Evolutionary conservation across 2,329 filamentous ascomycete genomes (phyloP).

Genomic region (Fusarium musae): DNA sequence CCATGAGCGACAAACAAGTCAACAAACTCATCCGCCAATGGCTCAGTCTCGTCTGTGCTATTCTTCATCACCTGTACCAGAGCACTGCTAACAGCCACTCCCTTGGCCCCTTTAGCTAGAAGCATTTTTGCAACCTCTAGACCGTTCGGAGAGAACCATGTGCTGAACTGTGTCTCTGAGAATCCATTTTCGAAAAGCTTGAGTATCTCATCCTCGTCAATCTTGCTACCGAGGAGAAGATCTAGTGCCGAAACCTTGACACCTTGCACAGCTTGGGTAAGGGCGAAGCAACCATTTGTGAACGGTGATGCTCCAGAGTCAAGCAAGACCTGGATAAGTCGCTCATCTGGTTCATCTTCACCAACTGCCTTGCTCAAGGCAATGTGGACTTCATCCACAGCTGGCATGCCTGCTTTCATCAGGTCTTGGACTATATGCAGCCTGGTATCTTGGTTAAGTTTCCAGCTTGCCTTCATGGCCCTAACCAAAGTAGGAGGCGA

Average conservation of each 20-base stretch:
- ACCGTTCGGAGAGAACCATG: slow-evolving; percentile 61
- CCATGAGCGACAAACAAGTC: slow-evolving; percentile 52
- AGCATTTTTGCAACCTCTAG: slow-evolving; percentile 60
- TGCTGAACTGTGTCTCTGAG: slow-evolving; percentile 50
- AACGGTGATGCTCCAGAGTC: slow-evolving; percentile 63
- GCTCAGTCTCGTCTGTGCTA: slow-evolving; percentile 51
- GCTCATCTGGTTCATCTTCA: slow-evolving; percentile 61
- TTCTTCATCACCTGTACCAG: slow-evolving; percentile 59
- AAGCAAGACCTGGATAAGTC: slow-evolving; percentile 60
- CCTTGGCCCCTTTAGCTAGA: slow-evolving; percentile 60
- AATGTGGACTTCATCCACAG: slow-evolving; percentile 62
- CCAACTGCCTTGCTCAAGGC: slow-evolving; percentile 63
- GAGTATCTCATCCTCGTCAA: slow-evolving; percentile 57
- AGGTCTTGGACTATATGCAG: slow-evolving; percentile 61
- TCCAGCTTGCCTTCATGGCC: slow-evolving; percentile 65
- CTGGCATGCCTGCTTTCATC: slow-evolving; percentile 61
- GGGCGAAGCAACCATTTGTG: slow-evolving; percentile 62
- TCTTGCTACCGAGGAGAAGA: slow-evolving; percentile 55
- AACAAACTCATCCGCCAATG: slow-evolving; percentile 59
- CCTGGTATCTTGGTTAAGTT: slow-evolving; percentile 59
- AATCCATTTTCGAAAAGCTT: slow-evolving; percentile 60
- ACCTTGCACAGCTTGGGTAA: slow-evolving; percentile 60
- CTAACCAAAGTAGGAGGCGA: slow-evolving; percentile 60
- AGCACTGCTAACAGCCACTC: slow-evolving; percentile 57
- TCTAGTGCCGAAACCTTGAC: slow-evolving; percentile 53